Conservation (phyloP, 2,329 filamentous ascomycete species). For the Paraphoma sp. region DNA sequence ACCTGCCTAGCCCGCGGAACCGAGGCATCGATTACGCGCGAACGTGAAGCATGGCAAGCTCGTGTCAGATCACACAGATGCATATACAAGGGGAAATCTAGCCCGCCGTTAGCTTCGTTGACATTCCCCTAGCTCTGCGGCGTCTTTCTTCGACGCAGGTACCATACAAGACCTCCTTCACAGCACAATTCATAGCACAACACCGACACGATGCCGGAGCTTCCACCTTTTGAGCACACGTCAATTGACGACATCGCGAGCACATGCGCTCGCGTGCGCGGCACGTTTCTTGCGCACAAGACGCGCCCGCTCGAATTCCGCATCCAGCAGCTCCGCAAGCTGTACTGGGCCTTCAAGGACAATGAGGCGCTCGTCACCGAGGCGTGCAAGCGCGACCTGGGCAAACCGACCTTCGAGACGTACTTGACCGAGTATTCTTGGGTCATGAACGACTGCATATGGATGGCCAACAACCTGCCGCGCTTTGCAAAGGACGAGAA, state of each 20-base stretch:
- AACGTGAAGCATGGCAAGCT: background rate
- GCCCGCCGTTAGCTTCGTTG: background rate
- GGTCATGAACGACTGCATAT: conserved; percentile 81
- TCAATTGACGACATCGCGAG: conserved; percentile 42
- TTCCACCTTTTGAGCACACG: conserved; percentile 46
- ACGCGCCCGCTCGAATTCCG: conserved; percentile 85
- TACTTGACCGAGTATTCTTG: conserved; percentile 77
- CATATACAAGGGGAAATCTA: background rate
- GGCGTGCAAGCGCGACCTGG: conserved; percentile 78
- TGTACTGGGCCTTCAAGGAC: conserved; percentile 92
- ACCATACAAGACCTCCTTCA: background rate
- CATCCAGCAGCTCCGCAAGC: conserved; percentile 83
- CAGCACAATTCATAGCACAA: background rate
- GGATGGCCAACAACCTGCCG: conserved; percentile 77
- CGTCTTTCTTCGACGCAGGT: background rate
- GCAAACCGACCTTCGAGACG: conserved; percentile 79
- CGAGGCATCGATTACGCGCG: background rate
- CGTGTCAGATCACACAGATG: background rate
- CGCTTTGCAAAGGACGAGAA: conserved; percentile 85
- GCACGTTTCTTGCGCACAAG: conserved; percentile 77
- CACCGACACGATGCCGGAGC: conserved; percentile 18
- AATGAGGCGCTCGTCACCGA: conserved; percentile 74
- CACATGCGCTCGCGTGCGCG: conserved; percentile 61
- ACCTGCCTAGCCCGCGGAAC: background rate
- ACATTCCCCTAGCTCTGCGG: background rate